Evolutionary conservation across 1,284 basidiomycete species (phyloP).

Genomic region (Chiua sp.): DNA sequence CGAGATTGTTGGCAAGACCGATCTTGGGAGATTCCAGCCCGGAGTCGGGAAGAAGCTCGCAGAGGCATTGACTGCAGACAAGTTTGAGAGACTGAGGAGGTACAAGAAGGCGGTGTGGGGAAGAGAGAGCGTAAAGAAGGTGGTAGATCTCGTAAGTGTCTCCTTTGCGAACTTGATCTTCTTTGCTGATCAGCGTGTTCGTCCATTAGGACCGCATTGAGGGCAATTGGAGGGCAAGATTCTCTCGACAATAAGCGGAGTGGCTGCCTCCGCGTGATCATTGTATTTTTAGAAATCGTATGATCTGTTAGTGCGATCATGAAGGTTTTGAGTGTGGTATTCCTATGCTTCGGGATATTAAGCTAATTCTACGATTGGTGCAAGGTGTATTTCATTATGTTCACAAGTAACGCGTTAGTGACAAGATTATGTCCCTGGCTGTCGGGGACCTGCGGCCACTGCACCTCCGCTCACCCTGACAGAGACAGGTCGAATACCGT

Average conservation of each 20-base stretch:
- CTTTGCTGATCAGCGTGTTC: not conserved
- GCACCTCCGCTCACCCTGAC: too few species aligned
- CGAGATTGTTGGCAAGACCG: constrained; percentile 46
- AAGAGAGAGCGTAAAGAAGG: constrained; percentile 54
- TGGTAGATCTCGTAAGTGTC: constrained; percentile 35
- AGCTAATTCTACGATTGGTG: too few species aligned
- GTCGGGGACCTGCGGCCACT: too few species aligned
- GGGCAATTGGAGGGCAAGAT: not conserved
- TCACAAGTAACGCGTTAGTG: too few species aligned
- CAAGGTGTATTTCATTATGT: too few species aligned
- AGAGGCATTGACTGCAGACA: constrained; percentile 40
- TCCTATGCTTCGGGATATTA: too few species aligned
- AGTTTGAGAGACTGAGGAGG: constrained; percentile 48
- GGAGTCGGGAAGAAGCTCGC: constrained; percentile 47
- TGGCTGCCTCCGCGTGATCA: not conserved
- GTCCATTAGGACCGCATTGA: constrained; percentile 3
- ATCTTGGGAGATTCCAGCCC: constrained; percentile 46
- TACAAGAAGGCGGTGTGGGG: constrained; percentile 48
- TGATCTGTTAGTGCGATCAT: too few species aligned
- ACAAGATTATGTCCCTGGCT: too few species aligned
- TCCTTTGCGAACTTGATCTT: not conserved
- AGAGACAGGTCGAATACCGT: not conserved
- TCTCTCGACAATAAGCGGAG: not conserved
- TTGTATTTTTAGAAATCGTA: too few species aligned
- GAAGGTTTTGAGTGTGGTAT: too few species aligned